Base-by-base conservation (phyloP, 768 basidiomycete species). In the Krasilnikovozyma curviuscula region DNA sequence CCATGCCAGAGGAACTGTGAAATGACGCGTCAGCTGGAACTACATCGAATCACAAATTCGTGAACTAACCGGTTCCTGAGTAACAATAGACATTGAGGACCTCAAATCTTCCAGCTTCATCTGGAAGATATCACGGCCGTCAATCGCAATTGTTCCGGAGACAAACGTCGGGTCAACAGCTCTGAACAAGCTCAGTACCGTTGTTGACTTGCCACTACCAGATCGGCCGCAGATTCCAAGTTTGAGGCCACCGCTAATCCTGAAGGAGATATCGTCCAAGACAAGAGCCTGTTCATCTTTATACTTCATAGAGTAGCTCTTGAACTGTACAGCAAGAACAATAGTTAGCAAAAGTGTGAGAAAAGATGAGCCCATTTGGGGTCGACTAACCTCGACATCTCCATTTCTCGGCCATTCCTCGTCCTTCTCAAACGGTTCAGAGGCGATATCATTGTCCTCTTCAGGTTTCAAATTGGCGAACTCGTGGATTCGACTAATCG, bases 151-250 rank as follows among this genome's bases (percentile, higher is more conserved):
- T 10, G 13, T n/a, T 2, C 54, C 51, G 2, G 39, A 13, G n/a
- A 41, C 48, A 31, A 49, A 44, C 6, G 51, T 40, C 13, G 31
- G 21, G n/a, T 53, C 54, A 16, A 56, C 52, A 30, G 54, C 41
- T 30, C 57, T 34, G 46, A 54, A 59, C n/a, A 59, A 48, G 1
- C 51, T 56, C 6, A 52, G 52, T 18, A 56, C 25, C 2, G 56
- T 44, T 13, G 57, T 47, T 18, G 52, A 54, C 27, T 59, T 59
- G n/a, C 57, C 57, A 5, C 54, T 54, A 44, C 41, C 43, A 21
- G 28, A 16, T 37, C 56, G 32, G 1, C 57, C 57, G 24, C 55
- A 56, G 35, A 58, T 56, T 7, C 57, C 57, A 25, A 58, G 48
- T 25, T 49, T 41, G 41, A 47, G 40, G 3, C 57, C 57, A 14